Evolutionary conservation across 768 basidiomycete species (phyloP).

Genomic region (Rhodosporidiobolus odoratus): DNA sequence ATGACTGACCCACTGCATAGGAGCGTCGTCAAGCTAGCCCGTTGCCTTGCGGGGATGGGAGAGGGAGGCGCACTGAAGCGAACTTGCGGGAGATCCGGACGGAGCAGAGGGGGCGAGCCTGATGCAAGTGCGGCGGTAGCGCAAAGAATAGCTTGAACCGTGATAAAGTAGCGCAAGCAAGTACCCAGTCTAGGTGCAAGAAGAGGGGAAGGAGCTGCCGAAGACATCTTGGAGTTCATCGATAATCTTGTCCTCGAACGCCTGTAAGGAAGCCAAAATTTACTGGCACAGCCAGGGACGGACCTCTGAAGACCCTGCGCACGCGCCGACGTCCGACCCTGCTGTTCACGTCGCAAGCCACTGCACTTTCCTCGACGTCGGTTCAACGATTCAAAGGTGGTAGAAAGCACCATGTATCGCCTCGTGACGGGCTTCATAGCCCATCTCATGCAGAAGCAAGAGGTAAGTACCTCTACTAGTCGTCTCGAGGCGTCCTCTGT

Average conservation of each 20-base stretch:
- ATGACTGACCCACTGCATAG: conserved; percentile 22
- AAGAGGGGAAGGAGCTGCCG: neutral
- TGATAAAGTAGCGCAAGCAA: neutral
- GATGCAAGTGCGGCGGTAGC: neutral
- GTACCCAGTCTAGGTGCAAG: neutral
- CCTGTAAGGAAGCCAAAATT: too few species aligned
- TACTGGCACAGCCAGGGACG: too few species aligned
- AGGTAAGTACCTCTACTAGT: neutral
- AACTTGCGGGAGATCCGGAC: too few species aligned
- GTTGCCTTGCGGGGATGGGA: neutral
- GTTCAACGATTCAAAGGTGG: too few species aligned
- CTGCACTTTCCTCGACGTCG: neutral
- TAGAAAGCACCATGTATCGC: conserved; percentile 66
- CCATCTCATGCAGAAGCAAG: conserved; percentile 65
- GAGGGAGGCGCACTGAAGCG: neutral
- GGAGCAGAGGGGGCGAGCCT: too few species aligned
- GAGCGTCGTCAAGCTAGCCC: neutral
- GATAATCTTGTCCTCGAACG: too few species aligned
- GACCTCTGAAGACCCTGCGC: too few species aligned
- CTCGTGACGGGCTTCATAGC: conserved; percentile 86
- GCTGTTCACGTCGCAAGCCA: neutral
- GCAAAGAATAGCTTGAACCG: neutral
- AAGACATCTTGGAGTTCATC: neutral
- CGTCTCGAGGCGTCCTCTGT: conserved; percentile 4
- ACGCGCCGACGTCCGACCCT: too few species aligned